A percentile compares a stretch with the other conserved stretches of the same genome.
Evolutionary conservation across 2,329 filamentous ascomycete species (phyloP).

Genomic region (Colletotrichum lentis): DNA sequence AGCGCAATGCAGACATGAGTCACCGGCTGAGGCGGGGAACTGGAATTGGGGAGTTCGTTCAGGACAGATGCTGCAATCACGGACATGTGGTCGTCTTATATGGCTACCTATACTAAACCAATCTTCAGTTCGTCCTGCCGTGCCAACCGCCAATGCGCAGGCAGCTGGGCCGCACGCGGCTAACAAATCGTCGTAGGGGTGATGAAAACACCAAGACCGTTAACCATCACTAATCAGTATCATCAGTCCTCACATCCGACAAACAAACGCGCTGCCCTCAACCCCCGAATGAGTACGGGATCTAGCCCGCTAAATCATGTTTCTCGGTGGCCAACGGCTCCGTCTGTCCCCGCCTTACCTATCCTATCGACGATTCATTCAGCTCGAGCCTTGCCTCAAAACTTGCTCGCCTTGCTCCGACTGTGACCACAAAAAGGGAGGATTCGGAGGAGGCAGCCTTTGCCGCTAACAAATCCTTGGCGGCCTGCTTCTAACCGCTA

Average conservation of each 20-base stretch:
- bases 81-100: background rate
- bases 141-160: conserved; percentile 16
- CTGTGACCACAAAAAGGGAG: background rate
- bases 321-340: conserved; percentile 69
- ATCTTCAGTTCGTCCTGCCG: background rate
- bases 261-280: conserved; percentile 72
- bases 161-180: conserved; percentile 4
- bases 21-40: background rate
- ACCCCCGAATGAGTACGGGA: conserved; percentile 78
- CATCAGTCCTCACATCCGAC: conserved; percentile 60
- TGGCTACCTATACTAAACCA: conserved; percentile 14
- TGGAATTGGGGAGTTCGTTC: background rate
- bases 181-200: conserved; percentile 7
- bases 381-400: conserved; percentile 17
- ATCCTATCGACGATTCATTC: conserved; percentile 40
- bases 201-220: conserved; percentile 12
- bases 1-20: background rate
- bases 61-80: background rate
- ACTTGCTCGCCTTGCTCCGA: background rate
- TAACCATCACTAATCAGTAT: conserved; percentile 13
- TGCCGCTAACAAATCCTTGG: conserved; percentile 24
- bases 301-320: conserved; percentile 66
- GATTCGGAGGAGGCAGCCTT: conserved; percentile 1
- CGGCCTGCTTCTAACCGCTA: conserved; percentile 10
- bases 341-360: conserved; percentile 72